These are phyloP conservation scores for Solanum bulbocastanum DNA, from an alignment of 257 asterid genomes.

Conservation along the genomic window DNA sequence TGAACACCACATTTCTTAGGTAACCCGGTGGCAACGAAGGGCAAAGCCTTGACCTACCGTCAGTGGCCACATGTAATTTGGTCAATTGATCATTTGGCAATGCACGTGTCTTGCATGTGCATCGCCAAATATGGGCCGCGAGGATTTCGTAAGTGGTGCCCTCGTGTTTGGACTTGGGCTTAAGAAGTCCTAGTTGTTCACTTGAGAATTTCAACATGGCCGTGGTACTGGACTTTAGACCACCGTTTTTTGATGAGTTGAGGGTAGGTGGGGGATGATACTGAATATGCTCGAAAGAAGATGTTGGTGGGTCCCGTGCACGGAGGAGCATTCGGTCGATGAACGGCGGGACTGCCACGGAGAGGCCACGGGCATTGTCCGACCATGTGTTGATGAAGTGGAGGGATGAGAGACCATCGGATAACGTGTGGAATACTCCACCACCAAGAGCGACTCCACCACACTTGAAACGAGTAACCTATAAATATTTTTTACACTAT, in stretches of 20 bases:
- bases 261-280: slow-evolving; percentile 22
- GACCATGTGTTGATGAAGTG: slow-evolving; percentile 43
- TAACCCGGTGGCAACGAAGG: slow-evolving; percentile 54
- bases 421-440: slow-evolving; percentile 33
- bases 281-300: slow-evolving; percentile 10
- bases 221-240: slow-evolving; percentile 1
- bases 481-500: neutral
- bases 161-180: slow-evolving; percentile 14
- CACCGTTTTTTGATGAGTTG: neutral
- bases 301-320: slow-evolving; percentile 18
- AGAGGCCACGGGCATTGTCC: slow-evolving; percentile 26
- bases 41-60: slow-evolving; percentile 47
- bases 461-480: slow-evolving; percentile 40
- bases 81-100: slow-evolving; percentile 40
- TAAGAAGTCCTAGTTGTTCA: slow-evolving; percentile 12
- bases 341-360: slow-evolving; percentile 24
- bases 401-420: slow-evolving; percentile 36
- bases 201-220: slow-evolving; percentile 13
- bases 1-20: slow-evolving; percentile 67
- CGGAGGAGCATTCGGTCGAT: slow-evolving; percentile 29
- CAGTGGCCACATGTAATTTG: slow-evolving; percentile 52
- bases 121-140: slow-evolving; percentile 79
- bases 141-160: slow-evolving; percentile 59
- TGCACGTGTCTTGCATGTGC: slow-evolving; percentile 56
- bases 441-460: slow-evolving; percentile 32